Conservation (phyloP, 2,329 filamentous ascomycete genomes). For the Neurospora sp. region DNA sequence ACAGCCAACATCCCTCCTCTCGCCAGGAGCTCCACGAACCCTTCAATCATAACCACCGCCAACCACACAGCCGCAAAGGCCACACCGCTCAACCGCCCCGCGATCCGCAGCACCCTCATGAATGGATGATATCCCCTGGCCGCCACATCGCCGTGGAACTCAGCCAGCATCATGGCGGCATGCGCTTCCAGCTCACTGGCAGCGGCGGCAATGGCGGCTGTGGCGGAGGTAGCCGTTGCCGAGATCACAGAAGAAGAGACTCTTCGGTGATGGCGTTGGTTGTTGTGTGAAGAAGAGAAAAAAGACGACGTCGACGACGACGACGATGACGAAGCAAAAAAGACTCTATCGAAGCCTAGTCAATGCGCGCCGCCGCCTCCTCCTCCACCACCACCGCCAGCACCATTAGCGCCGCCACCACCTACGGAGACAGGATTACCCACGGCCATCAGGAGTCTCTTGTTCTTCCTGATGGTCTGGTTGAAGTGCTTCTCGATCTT, state of each 20-base stretch:
- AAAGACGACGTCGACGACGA: background rate
- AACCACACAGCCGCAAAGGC: slow-evolving; percentile 18
- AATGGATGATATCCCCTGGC: slow-evolving; percentile 1
- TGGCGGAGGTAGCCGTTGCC: background rate
- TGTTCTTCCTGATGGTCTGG: slow-evolving; percentile 49
- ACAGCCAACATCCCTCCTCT: slow-evolving; percentile 14
- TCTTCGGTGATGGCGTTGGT: background rate
- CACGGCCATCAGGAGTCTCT: slow-evolving; percentile 31
- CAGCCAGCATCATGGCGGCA: background rate
- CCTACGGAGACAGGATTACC: background rate
- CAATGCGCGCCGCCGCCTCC: slow-evolving; percentile 15
- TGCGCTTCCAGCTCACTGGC: slow-evolving; percentile 3
- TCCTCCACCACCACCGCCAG: background rate
- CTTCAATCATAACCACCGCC: slow-evolving; percentile 16
- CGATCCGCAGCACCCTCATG: slow-evolving; percentile 9
- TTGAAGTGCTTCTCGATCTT: slow-evolving; percentile 52
- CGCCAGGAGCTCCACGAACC: slow-evolving; percentile 14
- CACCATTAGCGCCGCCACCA: background rate
- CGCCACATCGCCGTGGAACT: background rate
- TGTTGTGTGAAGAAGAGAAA: background rate
- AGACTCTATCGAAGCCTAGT: slow-evolving; percentile 10
- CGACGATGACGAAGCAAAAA: background rate
- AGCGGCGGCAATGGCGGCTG: slow-evolving; percentile 4
- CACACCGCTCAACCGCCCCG: slow-evolving; percentile 12
- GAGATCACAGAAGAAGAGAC: background rate